Evolutionary conservation across 2,329 filamentous ascomycete species (phyloP).

Genomic region (Penicillium verrucosum): DNA sequence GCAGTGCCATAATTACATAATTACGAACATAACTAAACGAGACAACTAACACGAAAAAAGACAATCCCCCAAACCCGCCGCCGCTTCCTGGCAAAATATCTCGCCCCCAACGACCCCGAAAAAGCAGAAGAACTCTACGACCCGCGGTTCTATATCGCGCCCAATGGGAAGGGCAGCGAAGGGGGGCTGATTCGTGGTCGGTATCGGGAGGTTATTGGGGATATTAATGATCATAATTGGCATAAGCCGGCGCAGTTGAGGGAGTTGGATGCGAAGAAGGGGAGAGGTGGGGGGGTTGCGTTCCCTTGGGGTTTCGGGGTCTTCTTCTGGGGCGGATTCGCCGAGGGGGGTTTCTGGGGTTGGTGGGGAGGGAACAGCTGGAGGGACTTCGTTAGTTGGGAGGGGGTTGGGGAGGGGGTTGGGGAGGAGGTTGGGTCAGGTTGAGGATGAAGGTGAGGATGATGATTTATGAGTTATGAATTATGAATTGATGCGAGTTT

Average conservation of each 20-base stretch:
- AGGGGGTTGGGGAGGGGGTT: not conserved
- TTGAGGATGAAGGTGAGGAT: not conserved
- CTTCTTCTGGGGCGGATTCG: not conserved
- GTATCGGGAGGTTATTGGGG: constrained; percentile 15
- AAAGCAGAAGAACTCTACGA: constrained; percentile 29
- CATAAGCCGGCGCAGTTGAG: constrained; percentile 15
- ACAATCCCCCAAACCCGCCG: constrained; percentile 40
- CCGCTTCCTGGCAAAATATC: constrained; percentile 35
- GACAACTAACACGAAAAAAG: constrained; percentile 24
- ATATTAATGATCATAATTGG: constrained; percentile 14
- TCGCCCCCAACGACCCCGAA: constrained; percentile 29
- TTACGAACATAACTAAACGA: not conserved
- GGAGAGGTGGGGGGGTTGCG: not conserved
- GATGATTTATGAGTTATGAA: not conserved
- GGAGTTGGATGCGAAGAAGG: constrained; percentile 1
- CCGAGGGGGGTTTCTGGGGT: constrained; percentile 4
- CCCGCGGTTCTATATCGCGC: constrained; percentile 27
- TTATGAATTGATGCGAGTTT: too few relatives aligned
- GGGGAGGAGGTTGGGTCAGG: not conserved
- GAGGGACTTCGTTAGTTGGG: not conserved
- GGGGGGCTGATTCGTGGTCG: constrained; percentile 14
- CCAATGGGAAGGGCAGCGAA: constrained; percentile 11
- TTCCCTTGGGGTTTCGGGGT: not conserved
- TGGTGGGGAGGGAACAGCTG: not conserved
- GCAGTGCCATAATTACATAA: too few relatives aligned